phyloP scores from a whole-genome alignment of 2,329 filamentous ascomycete species.

The Neodidymelliopsis sp. region DNA sequence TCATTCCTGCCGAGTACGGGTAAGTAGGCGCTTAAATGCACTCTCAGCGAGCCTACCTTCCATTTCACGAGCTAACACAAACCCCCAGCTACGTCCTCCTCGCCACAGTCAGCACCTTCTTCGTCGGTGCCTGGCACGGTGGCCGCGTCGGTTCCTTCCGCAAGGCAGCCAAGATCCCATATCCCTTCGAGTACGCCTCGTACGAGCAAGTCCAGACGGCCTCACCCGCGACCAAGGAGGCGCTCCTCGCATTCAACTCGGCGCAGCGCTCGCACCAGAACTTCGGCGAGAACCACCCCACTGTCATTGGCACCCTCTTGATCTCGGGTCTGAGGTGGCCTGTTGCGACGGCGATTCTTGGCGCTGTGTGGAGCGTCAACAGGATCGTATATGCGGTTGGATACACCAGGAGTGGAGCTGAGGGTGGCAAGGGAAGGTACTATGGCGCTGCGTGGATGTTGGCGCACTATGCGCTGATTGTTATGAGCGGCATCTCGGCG shows the following conservation, averaged over 20 bases:
- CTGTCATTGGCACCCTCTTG: slow-evolving; percentile 60
- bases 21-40: too few species aligned
- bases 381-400: slow-evolving; percentile 58
- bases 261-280: slow-evolving; percentile 60
- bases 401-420: slow-evolving; percentile 51
- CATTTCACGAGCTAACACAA: slow-evolving; percentile 9
- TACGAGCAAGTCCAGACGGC: slow-evolving; percentile 58
- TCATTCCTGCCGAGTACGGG: slow-evolving; percentile 19
- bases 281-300: slow-evolving; percentile 65
- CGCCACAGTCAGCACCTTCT: slow-evolving; percentile 61
- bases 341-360: slow-evolving; percentile 54
- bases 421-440: slow-evolving; percentile 55
- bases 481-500: slow-evolving; percentile 37
- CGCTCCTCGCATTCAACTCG: slow-evolving; percentile 56
- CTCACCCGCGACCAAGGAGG: slow-evolving; percentile 50
- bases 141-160: slow-evolving; percentile 56
- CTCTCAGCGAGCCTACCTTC: not conserved
- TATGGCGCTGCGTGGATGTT: slow-evolving; percentile 46
- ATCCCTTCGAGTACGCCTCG: slow-evolving; percentile 67
- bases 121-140: slow-evolving; percentile 62
- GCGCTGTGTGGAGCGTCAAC: slow-evolving; percentile 59
- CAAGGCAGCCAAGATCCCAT: slow-evolving; percentile 61
- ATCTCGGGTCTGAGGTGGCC: slow-evolving; percentile 64
- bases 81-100: slow-evolving; percentile 61
- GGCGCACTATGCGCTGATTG: slow-evolving; percentile 38